Evolutionary conservation across 495 filamentous ascomycete genomes (phyloP).

Genomic region (Sphaerosporella brunnea): DNA sequence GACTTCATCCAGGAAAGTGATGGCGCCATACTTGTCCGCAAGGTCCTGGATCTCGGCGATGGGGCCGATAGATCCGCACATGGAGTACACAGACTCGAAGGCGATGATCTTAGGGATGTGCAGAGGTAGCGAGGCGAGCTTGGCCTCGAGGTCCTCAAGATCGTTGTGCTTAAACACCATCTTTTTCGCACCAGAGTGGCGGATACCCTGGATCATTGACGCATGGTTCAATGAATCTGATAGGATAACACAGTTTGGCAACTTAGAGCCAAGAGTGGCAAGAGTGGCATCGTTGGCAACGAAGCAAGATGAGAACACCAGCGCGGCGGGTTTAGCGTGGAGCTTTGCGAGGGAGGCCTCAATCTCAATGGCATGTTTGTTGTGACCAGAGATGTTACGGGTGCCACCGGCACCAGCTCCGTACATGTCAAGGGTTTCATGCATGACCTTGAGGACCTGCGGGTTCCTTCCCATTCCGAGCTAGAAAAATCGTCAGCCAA

Average conservation of each 20-base stretch:
- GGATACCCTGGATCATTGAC: conserved; percentile 98
- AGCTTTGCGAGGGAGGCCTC: conserved; percentile 75
- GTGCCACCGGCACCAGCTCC: conserved; percentile 92
- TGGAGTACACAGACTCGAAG: conserved; percentile 95
- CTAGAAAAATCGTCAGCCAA: neutral
- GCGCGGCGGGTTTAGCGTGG: conserved; percentile 69
- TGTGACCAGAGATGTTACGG: conserved; percentile 94
- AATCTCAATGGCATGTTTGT: conserved; percentile 74
- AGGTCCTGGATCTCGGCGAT: conserved; percentile 92
- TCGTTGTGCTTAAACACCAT: conserved; percentile 99
- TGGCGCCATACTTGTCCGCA: conserved; percentile 89
- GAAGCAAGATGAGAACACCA: conserved; percentile 94
- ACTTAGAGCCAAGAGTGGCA: conserved; percentile 84
- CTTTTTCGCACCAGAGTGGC: conserved; percentile 89
- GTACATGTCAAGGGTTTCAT: conserved; percentile 83
- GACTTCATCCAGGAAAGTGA: conserved; percentile 96
- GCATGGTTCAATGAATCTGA: conserved; percentile 94
- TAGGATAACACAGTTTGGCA: conserved; percentile 88
- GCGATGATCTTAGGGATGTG: conserved; percentile 92
- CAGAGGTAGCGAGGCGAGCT: conserved; percentile 68
- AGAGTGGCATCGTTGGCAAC: conserved; percentile 97
- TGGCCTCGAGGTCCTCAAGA: conserved; percentile 68
- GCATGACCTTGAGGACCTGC: conserved; percentile 77
- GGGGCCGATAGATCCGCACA: conserved; percentile 93
- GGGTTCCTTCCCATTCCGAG: conserved; percentile 90